Evolutionary conservation across 495 filamentous ascomycete species (phyloP).

Genomic region (Penicillium riverlandense): DNA sequence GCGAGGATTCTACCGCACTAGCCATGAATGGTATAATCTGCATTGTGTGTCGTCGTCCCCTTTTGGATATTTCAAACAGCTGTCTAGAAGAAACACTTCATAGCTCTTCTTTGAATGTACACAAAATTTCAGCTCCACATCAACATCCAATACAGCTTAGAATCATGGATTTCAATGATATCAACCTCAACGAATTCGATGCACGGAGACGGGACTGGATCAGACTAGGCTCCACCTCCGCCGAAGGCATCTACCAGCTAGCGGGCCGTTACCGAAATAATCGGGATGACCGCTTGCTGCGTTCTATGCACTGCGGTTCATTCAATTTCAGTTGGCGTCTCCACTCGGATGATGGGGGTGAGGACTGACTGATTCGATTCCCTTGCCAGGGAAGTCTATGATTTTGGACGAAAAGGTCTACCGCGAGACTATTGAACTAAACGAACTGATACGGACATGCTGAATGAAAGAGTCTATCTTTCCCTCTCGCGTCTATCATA

Average conservation of each 20-base stretch:
- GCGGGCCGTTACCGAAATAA: background rate
- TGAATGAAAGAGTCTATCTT: background rate
- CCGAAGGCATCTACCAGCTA: slow-evolving; percentile 2
- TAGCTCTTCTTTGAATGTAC: too few species aligned
- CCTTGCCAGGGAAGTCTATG: background rate
- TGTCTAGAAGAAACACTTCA: too few species aligned
- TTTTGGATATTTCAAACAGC: too few species aligned
- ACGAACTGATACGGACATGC: slow-evolving; percentile 15
- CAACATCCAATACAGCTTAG: background rate
- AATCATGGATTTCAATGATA: slow-evolving; percentile 4
- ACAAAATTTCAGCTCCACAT: too few species aligned
- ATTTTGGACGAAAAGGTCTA: slow-evolving; percentile 3
- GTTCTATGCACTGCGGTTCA: slow-evolving; percentile 2
- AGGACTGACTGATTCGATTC: slow-evolving; percentile 6
- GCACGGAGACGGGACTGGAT: slow-evolving; percentile 1
- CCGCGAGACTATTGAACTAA: slow-evolving; percentile 12
- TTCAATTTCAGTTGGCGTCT: slow-evolving; percentile 6
- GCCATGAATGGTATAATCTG: too few species aligned
- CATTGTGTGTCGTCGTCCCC: too few species aligned
- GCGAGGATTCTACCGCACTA: too few species aligned
- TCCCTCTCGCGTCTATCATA: slow-evolving; percentile 4
- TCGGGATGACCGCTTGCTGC: slow-evolving; percentile 1
- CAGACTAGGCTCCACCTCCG: background rate
- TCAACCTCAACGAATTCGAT: slow-evolving; percentile 1
- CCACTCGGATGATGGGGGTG: slow-evolving; percentile 1